phyloP scores from a whole-genome alignment of 2,329 filamentous ascomycete genomes.

The Mycosphaerella sp. region DNA sequence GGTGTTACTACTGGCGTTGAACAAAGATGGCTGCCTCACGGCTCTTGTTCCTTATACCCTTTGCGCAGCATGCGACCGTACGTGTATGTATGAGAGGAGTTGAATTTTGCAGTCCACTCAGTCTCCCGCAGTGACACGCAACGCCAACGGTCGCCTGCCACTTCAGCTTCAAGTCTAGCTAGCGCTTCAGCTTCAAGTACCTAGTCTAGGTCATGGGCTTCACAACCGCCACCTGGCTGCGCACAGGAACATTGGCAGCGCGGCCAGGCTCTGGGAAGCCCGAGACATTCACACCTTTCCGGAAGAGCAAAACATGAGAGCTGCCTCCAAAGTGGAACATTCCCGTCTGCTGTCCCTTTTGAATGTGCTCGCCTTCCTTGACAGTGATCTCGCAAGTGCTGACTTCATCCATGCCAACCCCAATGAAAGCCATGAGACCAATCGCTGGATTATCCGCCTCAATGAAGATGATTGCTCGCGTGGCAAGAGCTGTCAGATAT shows the following conservation, averaged over 20 bases:
- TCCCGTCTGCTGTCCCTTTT: constrained; percentile 65
- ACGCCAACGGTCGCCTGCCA: background rate
- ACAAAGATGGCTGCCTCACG: constrained; percentile 17
- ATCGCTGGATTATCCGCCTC: constrained; percentile 62
- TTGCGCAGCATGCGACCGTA: background rate
- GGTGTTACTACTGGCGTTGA: constrained; percentile 7
- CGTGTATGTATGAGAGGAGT: too few species aligned
- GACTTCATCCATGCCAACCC: constrained; percentile 72
- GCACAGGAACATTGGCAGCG: constrained; percentile 36
- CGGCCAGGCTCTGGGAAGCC: constrained; percentile 32
- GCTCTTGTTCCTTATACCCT: constrained; percentile 16
- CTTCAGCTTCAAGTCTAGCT: background rate
- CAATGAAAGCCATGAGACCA: constrained; percentile 64
- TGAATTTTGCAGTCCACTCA: too few species aligned
- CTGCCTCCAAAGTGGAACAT: constrained; percentile 80
- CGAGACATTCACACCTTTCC: constrained; percentile 47
- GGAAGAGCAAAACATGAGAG: constrained; percentile 63
- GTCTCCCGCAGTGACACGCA: too few species aligned
- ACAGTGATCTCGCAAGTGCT: constrained; percentile 62
- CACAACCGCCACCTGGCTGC: constrained; percentile 34
- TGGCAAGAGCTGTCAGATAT: constrained; percentile 62
- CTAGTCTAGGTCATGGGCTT: constrained; percentile 42
- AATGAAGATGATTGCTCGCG: constrained; percentile 63
- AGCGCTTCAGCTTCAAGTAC: background rate
- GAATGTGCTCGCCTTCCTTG: constrained; percentile 56